Conservation (phyloP, 345 rosid genomes). For the Heritiera fomes region DNA sequence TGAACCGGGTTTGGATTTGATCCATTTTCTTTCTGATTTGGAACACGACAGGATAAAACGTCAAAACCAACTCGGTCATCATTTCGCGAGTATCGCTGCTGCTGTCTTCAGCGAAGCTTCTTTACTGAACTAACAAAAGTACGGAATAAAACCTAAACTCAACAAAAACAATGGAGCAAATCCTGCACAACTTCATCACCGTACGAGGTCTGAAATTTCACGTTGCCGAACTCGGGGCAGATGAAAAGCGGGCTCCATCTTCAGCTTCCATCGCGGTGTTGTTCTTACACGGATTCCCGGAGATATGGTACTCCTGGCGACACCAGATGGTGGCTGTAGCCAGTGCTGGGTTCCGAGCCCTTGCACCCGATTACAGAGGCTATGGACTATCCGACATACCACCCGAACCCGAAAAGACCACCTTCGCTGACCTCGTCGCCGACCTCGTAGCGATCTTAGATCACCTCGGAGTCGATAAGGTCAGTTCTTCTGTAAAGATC, state of each 20-base stretch:
- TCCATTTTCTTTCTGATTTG: background rate
- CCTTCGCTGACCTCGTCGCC: slow-evolving; percentile 30
- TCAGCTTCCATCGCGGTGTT: slow-evolving; percentile 31
- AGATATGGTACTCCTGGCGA: slow-evolving; percentile 70
- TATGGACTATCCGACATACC: slow-evolving; percentile 56
- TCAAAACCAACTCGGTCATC: too few relatives aligned
- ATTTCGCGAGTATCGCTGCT: background rate
- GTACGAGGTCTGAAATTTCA: slow-evolving; percentile 22
- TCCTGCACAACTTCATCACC: slow-evolving; percentile 23
- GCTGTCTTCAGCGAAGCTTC: background rate
- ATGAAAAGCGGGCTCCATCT: background rate
- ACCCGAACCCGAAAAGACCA: slow-evolving; percentile 42
- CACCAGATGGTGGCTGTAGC: slow-evolving; percentile 59
- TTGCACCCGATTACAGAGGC: slow-evolving; percentile 58
- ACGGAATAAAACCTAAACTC: background rate
- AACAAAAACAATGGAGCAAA: slow-evolving; percentile 2
- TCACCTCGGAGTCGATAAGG: slow-evolving; percentile 42
- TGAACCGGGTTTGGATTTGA: background rate
- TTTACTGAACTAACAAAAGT: background rate
- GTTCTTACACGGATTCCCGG: slow-evolving; percentile 65
- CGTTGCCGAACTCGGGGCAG: slow-evolving; percentile 22
- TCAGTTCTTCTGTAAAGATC: background rate
- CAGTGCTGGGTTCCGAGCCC: slow-evolving; percentile 42
- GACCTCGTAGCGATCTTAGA: slow-evolving; percentile 49
- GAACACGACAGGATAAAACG: background rate